A percentile compares a stretch with the other conserved stretches of the same genome.
Conservation (phyloP, 257 asterid genomes). For the Ilex asprella region DNA sequence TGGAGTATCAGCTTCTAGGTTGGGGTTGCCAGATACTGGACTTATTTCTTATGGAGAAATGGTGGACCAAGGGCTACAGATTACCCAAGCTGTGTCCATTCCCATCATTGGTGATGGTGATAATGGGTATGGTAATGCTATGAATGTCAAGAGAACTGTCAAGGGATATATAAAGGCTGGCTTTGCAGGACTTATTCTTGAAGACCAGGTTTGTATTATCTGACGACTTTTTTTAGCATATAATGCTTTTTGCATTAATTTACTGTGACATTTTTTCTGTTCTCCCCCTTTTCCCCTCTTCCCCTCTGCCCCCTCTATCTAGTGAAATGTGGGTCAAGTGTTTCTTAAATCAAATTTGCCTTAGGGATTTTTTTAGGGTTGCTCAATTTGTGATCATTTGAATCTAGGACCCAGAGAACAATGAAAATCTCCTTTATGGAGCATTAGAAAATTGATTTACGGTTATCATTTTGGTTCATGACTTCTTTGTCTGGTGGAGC, state of each 20-base stretch:
- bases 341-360: too few species aligned
- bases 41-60: constrained; percentile 86
- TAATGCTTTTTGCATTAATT: not conserved
- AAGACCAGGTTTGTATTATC: constrained; percentile 67
- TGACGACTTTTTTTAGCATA: not conserved
- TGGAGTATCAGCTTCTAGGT: constrained; percentile 86
- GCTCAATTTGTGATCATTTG: too few species aligned
- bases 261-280: not conserved
- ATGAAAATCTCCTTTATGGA: too few species aligned
- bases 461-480: too few species aligned
- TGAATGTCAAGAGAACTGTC: constrained; percentile 93
- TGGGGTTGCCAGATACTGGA: constrained; percentile 91
- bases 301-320: too few species aligned
- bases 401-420: too few species aligned
- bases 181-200: constrained; percentile 88
- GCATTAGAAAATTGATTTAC: too few species aligned
- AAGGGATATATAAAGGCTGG: constrained; percentile 81
- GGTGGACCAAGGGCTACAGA: constrained; percentile 80
- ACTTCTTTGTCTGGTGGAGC: too few species aligned
- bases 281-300: too few species aligned
- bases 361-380: too few species aligned
- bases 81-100: constrained; percentile 72
- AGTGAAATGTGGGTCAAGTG: too few species aligned
- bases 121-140: constrained; percentile 91
- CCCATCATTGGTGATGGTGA: constrained; percentile 95